Evolutionary conservation across 305 asterid species (phyloP).

Genomic region (Petunia hybrid): DNA sequence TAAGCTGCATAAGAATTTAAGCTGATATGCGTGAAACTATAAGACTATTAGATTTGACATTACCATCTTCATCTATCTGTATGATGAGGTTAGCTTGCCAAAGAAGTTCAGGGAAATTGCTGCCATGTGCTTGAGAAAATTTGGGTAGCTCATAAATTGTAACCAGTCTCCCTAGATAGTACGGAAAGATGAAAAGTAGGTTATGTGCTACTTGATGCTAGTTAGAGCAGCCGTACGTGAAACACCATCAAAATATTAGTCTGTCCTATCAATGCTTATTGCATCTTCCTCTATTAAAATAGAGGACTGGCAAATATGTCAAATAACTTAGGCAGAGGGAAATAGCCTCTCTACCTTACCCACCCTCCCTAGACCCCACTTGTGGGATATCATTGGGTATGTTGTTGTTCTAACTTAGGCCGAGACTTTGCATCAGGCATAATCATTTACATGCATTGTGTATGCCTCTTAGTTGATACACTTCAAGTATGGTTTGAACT

Average conservation of each 20-base stretch:
- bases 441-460: not conserved
- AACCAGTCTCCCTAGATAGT: not conserved
- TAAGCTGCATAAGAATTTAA: not conserved
- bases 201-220: not conserved
- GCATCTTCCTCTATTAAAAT: not conserved
- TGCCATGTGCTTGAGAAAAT: not conserved
- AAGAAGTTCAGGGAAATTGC: not conserved
- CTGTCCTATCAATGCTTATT: not conserved
- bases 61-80: slow-evolving; percentile 9
- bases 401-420: not conserved
- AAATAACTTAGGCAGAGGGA: not conserved
- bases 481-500: not conserved
- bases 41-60: not conserved
- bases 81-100: slow-evolving; percentile 16
- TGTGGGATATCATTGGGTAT: too few relatives aligned
- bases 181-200: not conserved
- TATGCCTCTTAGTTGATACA: slow-evolving; percentile 6
- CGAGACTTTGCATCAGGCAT: not conserved
- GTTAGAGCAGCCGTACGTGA: not conserved
- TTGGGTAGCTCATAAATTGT: not conserved
- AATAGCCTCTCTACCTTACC: too few relatives aligned
- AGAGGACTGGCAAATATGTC: not conserved
- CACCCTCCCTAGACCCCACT: too few relatives aligned
- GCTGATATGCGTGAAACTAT: not conserved
- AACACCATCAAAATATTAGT: not conserved